Conservation (phyloP, 1,284 basidiomycete species). For the Hypsizygus ulmarius region DNA sequence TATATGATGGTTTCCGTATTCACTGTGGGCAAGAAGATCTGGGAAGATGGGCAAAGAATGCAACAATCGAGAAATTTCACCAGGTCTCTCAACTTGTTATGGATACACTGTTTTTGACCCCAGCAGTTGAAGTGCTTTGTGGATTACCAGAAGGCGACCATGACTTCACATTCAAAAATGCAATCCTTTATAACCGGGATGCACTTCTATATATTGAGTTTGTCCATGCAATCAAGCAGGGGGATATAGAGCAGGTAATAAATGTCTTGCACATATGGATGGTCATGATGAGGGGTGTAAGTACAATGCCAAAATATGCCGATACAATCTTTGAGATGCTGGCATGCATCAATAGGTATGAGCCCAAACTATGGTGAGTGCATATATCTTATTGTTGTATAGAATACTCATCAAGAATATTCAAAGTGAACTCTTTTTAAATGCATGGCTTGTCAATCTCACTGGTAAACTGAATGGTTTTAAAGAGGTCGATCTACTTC, state of each 20-base stretch:
- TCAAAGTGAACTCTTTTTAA: slow-evolving; percentile 29
- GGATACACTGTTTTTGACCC: too few relatives aligned
- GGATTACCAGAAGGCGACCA: too few relatives aligned
- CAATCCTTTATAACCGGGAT: slow-evolving; percentile 34
- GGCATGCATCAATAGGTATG: slow-evolving; percentile 33
- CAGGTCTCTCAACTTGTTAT: too few relatives aligned
- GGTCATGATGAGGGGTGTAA: slow-evolving; percentile 32
- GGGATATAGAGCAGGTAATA: slow-evolving; percentile 37
- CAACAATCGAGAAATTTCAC: too few relatives aligned
- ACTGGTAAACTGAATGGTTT: slow-evolving; percentile 30
- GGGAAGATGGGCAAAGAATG: too few relatives aligned
- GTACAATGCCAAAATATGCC: slow-evolving; percentile 43
- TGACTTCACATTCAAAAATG: slow-evolving; percentile 39
- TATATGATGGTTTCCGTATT: too few relatives aligned
- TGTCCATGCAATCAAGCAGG: slow-evolving; percentile 33
- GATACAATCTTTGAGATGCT: slow-evolving; percentile 38
- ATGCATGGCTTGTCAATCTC: slow-evolving; percentile 40
- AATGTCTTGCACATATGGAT: slow-evolving; percentile 29
- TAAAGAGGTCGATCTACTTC: slow-evolving; percentile 37
- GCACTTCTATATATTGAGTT: slow-evolving; percentile 34
- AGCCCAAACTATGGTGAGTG: too few relatives aligned
- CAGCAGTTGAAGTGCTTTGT: too few relatives aligned
- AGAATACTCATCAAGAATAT: too few relatives aligned
- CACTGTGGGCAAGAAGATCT: too few relatives aligned
- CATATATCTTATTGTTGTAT: too few relatives aligned